Base-by-base conservation (phyloP, 2,329 filamentous ascomycete species). In the Tricladium varicosporioides region DNA sequence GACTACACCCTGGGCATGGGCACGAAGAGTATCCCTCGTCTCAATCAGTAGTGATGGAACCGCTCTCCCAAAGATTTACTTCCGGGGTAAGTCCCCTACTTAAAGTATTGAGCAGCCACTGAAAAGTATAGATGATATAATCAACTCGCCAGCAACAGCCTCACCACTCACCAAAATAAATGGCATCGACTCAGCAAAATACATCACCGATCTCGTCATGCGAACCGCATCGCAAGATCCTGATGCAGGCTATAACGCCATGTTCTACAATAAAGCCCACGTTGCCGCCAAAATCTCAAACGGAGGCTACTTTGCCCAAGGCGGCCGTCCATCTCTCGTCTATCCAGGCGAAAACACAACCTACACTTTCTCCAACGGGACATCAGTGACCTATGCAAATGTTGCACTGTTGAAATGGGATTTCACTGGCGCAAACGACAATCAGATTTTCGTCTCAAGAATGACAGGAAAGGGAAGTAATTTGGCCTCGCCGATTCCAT, bases 11-110 rank as follows among this genome's bases (percentile, higher is more conserved):
- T 83, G 84, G 71, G 75, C 61, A 56, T 85, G 64, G 60, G 74
- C 72, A 14, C 75, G 78, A 7, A 71, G 71, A 16, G 67, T 80
- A 62, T 72, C 74, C 47, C 63, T 87, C 0, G 80, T 85, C 0
- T 85, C 83, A 0, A 76, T 85, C 7, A 86, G 83, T 1, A 59
- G 70, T 2, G 82, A 87, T 65, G 84, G 84, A 8, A 68, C 74
- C n/a, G 75, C 78, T 55, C 66, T 83, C 5, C 84, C 84, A 0
- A 75, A 81, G 57, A 71, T 84, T 1, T 86, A 81, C 59, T 76
- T 78, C n/a, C 76, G 76, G 53, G 58, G 73, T 75, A 54, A 70
- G 69, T 64, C 2, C 13, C 43, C 5, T 14, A 9, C n/a, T 11
- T 27, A 47, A 49, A 10, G 13, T 15, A 18, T 14, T n/a, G 2